These are phyloP conservation scores for Bathelium albidoporum DNA, from an alignment of 495 filamentous ascomycete genomes.

Conservation along the genomic window DNA sequence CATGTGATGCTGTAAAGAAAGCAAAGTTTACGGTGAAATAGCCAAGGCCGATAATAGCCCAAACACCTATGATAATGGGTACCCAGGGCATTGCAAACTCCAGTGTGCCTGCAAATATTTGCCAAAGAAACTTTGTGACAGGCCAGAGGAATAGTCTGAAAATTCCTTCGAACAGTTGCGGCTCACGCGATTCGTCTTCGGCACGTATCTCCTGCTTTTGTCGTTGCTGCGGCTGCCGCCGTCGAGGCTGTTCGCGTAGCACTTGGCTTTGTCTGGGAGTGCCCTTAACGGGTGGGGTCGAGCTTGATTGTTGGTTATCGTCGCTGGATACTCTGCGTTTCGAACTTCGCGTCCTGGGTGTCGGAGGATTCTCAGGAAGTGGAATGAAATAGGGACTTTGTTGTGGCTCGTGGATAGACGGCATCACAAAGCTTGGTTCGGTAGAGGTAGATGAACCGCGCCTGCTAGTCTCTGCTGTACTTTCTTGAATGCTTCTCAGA, in stretches of 20 bases:
- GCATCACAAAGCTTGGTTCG: neutral
- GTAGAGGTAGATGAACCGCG: neutral
- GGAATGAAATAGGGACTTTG: neutral
- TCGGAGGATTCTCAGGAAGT: neutral
- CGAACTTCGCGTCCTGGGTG: neutral
- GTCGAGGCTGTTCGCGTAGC: neutral
- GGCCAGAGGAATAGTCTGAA: slow-evolving; percentile 21
- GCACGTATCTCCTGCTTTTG: neutral
- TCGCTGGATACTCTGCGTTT: neutral
- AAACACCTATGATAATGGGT: slow-evolving; percentile 44
- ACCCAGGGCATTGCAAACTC: slow-evolving; percentile 44
- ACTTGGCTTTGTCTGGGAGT: neutral
- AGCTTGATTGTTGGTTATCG: neutral
- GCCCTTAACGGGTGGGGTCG: neutral
- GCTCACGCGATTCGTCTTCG: slow-evolving; percentile 3
- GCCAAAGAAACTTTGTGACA: slow-evolving; percentile 35
- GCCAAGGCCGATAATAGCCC: slow-evolving; percentile 38
- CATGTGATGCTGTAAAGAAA: slow-evolving; percentile 36
- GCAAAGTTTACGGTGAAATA: slow-evolving; percentile 41
- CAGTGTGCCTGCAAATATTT: slow-evolving; percentile 41
- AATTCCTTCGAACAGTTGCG: slow-evolving; percentile 16
- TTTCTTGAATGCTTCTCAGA: neutral
- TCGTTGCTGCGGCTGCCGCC: neutral
- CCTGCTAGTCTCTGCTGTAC: slow-evolving; percentile 5
- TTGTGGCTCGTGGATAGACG: neutral